Evolutionary conservation across 208 protist species (phyloP), one percentile per base, ranked within the genome.

Genomic region (Balamuthia mandrillaris): DNA sequence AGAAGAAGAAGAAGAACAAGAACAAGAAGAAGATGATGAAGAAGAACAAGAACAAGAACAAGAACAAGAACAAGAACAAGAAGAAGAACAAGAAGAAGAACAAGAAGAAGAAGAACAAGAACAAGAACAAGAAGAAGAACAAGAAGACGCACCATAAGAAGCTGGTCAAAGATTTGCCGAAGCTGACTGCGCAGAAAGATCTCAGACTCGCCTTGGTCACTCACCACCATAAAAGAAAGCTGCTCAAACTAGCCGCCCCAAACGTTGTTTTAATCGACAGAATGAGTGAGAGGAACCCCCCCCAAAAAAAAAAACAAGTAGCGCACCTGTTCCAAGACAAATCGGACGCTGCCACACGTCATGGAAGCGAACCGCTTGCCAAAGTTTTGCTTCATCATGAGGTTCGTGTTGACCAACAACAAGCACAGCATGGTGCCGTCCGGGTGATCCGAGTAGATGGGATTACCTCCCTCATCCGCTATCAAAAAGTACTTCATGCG

Each of bases 241-340:
- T 56, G 31, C 68, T 78, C 56, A 45, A 44, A 78, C 68, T 78
- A n/a, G n/a, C n/a, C n/a, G n/a, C n/a, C n/a, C n/a, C n/a, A n/a
- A n/a, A n/a, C n/a, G n/a, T n/a, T n/a, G n/a, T n/a, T n/a, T n/a
- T n/a, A n/a, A n/a, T n/a, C n/a, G n/a, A n/a, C n/a, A n/a, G n/a
- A n/a, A n/a, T n/a, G n/a, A n/a, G n/a, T n/a, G n/a, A n/a, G n/a
- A n/a, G n/a, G n/a, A n/a, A n/a, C n/a, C n/a, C n/a, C n/a, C n/a
- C n/a, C n/a, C 47, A 10, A 52, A 10, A 27, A 10, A 3, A 58
- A 27, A 3, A 58, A 31, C 7, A 58, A 9, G 7, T 18, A 18
- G 14, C 29, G 21, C 42, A 78, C 68, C 42, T 78, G 49, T 14
- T 78, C 44, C 6, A 31, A 27, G 4, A 78, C 68, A 35, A 78